A percentile compares a stretch with the other conserved stretches of the same genome.
These are phyloP conservation scores for Picea glauca DNA, from an alignment of 75 land plant genomes.

Conservation along the genomic window DNA sequence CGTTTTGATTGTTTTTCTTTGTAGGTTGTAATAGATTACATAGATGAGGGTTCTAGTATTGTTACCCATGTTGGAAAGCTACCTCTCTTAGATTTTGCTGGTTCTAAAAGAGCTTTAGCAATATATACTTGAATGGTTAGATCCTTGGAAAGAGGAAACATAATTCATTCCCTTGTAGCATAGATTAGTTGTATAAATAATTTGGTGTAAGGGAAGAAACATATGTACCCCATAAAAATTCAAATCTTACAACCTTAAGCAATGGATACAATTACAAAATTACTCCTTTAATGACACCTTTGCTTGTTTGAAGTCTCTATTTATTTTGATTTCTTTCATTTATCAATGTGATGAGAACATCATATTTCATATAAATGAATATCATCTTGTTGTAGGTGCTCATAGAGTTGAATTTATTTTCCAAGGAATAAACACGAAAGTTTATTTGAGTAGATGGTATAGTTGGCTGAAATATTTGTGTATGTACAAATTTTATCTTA, in stretches of 20 bases:
- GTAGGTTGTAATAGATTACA: conserved; percentile 80
- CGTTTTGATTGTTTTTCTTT: neutral
- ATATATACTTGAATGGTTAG: conserved; percentile 82
- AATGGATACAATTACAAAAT: no score
- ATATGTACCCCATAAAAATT: conserved; percentile 87
- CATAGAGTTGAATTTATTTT: no score
- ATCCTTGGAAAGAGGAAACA: conserved; percentile 94
- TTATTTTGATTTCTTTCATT: no score
- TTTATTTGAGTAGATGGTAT: no score
- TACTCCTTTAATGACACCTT: no score
- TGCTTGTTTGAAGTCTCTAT: no score
- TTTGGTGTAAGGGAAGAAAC: conserved; percentile 87
- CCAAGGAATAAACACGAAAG: no score
- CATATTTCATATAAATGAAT: no score
- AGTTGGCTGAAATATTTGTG: no score
- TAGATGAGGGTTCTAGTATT: conserved; percentile 38
- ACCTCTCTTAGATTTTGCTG: conserved; percentile 88
- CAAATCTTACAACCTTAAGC: conserved; percentile 59
- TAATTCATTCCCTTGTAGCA: conserved; percentile 84
- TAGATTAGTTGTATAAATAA: conserved; percentile 92
- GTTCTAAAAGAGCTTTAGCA: conserved; percentile 93
- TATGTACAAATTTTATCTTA: no score
- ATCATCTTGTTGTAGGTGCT: no score
- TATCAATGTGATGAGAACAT: no score
- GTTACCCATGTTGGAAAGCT: conserved; percentile 68